Conservation (phyloP, 2,329 filamentous ascomycete genomes). For the Rhinocladiella similis region DNA sequence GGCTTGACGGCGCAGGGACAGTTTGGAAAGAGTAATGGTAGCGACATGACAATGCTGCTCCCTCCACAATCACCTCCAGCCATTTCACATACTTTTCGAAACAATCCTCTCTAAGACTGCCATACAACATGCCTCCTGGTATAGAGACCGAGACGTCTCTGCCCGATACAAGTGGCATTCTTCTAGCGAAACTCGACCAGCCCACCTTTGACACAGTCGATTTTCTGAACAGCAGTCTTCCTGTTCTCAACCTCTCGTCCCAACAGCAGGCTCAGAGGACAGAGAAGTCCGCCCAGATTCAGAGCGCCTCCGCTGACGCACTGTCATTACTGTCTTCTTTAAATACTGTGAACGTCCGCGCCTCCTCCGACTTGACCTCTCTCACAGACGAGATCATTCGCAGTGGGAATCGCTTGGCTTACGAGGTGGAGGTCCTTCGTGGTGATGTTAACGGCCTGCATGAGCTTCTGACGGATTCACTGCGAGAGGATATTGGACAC, state of each 20-base stretch:
- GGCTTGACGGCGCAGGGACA: too few species aligned
- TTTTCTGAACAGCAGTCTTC: slow-evolving; percentile 79
- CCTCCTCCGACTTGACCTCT: slow-evolving; percentile 79
- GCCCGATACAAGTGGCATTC: background rate
- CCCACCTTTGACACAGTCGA: slow-evolving; percentile 74
- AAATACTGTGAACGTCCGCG: slow-evolving; percentile 80
- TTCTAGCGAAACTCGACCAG: slow-evolving; percentile 15
- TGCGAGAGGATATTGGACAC: slow-evolving; percentile 69
- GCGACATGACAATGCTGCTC: background rate
- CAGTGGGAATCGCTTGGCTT: slow-evolving; percentile 82
- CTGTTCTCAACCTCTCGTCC: slow-evolving; percentile 60
- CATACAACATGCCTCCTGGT: slow-evolving; percentile 10
- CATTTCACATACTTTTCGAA: background rate
- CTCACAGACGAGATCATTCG: slow-evolving; percentile 93
- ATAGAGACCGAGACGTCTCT: slow-evolving; percentile 3
- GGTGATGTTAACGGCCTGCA: slow-evolving; percentile 81
- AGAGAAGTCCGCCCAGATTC: slow-evolving; percentile 60
- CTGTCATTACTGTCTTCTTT: slow-evolving; percentile 84
- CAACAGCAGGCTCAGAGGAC: slow-evolving; percentile 43
- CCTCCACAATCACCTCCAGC: background rate
- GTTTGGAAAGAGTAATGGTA: background rate
- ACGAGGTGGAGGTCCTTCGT: slow-evolving; percentile 90
- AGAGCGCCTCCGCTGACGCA: slow-evolving; percentile 68
- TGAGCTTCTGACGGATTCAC: slow-evolving; percentile 71
- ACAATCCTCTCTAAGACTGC: background rate